Conservation (phyloP, 164 flowering plant species). For the Cinnamomum micranthum region DNA sequence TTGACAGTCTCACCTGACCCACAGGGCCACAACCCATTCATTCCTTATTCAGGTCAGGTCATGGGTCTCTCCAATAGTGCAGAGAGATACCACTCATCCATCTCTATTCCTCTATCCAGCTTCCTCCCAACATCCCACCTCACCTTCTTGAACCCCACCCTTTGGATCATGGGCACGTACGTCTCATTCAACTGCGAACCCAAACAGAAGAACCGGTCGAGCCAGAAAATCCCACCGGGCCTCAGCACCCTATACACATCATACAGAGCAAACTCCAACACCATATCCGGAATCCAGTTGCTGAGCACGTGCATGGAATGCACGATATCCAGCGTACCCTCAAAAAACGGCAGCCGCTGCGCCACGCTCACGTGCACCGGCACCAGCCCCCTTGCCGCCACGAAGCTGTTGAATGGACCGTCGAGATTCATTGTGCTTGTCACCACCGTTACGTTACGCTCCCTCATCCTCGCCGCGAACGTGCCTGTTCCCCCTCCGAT, state of each 20-base stretch:
- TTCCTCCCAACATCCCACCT: slow-evolving; percentile 41
- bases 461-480: slow-evolving; percentile 48
- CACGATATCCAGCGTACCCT: slow-evolving; percentile 39
- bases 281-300: slow-evolving; percentile 36
- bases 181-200: slow-evolving; percentile 30
- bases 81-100: slow-evolving; percentile 38
- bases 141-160: slow-evolving; percentile 33
- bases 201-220: slow-evolving; percentile 46
- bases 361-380: slow-evolving; percentile 32
- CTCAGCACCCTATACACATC: slow-evolving; percentile 47
- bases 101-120: slow-evolving; percentile 26
- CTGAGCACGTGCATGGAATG: slow-evolving; percentile 38
- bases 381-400: slow-evolving; percentile 42
- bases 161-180: slow-evolving; percentile 26
- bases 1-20: too few relatives aligned
- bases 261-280: slow-evolving; percentile 37
- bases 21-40: too few relatives aligned
- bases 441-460: slow-evolving; percentile 39
- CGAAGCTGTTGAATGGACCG: slow-evolving; percentile 39
- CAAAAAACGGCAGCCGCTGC: slow-evolving; percentile 52
- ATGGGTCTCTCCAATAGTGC: slow-evolving; percentile 46
- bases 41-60: slow-evolving; percentile 5
- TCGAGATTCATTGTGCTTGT: slow-evolving; percentile 38
- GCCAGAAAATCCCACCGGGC: slow-evolving; percentile 52
- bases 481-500: slow-evolving; percentile 43